Percentiles rank a stretch among this genome's conserved stretches.
Conservation (phyloP, 108 stramenopile species). For the Nannochloropsis salina region DNA sequence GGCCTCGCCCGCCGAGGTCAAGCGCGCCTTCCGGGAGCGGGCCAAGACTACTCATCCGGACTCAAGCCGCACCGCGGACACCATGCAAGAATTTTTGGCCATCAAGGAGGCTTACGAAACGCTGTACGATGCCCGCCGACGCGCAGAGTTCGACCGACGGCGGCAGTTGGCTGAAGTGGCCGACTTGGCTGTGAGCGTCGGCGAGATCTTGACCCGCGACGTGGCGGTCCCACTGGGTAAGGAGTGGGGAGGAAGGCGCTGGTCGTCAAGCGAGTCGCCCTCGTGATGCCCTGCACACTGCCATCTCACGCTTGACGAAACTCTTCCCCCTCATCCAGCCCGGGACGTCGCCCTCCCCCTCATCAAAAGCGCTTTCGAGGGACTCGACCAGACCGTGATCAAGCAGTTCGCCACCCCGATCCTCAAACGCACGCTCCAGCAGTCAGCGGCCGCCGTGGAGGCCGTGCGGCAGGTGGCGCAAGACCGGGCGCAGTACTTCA, state of each 20-base stretch:
- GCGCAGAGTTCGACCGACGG: slow-evolving; percentile 9
- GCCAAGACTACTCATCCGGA: background rate
- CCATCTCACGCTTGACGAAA: too few relatives aligned
- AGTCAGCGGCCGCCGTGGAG: background rate
- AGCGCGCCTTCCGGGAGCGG: background rate
- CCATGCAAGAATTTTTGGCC: background rate
- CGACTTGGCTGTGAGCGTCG: slow-evolving; percentile 5
- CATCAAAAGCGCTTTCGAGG: background rate
- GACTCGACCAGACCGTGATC: background rate
- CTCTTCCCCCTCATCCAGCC: background rate
- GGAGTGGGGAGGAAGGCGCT: background rate
- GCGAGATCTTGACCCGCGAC: background rate
- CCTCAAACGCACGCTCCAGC: background rate
- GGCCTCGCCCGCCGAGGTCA: background rate
- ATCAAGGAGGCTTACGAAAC: slow-evolving; percentile 10
- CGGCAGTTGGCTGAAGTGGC: slow-evolving; percentile 5
- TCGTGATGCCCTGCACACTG: too few relatives aligned
- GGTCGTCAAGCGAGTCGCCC: background rate
- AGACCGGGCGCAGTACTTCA: background rate
- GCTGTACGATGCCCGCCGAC: background rate
- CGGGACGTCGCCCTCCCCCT: background rate
- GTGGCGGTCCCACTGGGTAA: background rate
- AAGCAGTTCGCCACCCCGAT: background rate
- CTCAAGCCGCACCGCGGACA: background rate
- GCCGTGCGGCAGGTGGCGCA: background rate